Percentiles rank a stretch among this genome's conserved stretches.
phyloP scores from a whole-genome alignment of 2,329 filamentous ascomycete species.

The Cercospora sojina region DNA sequence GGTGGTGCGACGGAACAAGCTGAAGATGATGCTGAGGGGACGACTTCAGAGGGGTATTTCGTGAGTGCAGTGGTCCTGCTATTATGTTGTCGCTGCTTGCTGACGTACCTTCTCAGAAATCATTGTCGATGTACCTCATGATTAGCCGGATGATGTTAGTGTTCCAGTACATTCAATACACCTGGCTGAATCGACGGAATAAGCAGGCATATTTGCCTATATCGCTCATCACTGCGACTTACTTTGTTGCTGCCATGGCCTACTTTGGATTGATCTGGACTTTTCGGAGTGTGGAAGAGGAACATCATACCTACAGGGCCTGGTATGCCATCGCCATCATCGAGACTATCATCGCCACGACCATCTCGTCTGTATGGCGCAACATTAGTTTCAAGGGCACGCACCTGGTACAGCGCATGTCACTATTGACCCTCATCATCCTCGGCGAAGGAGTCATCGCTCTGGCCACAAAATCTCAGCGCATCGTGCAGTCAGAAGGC shows the following conservation, averaged over 20 bases:
- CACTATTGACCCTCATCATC: constrained; percentile 42
- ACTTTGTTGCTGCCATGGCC: constrained; percentile 38
- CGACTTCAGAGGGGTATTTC: constrained; percentile 39
- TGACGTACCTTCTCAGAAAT: constrained; percentile 16
- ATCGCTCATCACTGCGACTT: constrained; percentile 36
- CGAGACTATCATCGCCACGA: constrained; percentile 37
- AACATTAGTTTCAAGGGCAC: constrained; percentile 43
- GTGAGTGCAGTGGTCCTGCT: neutral
- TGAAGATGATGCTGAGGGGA: constrained; percentile 40
- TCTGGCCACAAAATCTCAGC: constrained; percentile 37
- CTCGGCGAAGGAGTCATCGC: constrained; percentile 43
- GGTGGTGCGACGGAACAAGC: constrained; percentile 41
- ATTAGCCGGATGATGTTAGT: constrained; percentile 39
- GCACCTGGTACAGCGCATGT: constrained; percentile 41
- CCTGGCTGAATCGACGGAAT: constrained; percentile 38
- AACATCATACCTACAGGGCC: constrained; percentile 44
- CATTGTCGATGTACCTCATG: constrained; percentile 43
- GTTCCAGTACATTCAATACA: constrained; percentile 42
- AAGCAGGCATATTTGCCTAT: constrained; percentile 37
- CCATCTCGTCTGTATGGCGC: constrained; percentile 37
- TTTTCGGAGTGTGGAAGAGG: constrained; percentile 24
- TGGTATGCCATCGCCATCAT: constrained; percentile 53
- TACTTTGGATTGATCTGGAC: constrained; percentile 38
- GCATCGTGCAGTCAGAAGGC: constrained; percentile 36
- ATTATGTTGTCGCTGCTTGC: neutral